A percentile compares a stretch with the other conserved stretches of the same genome.
Evolutionary conservation across 2,329 filamentous ascomycete species (phyloP).

Genomic region (Xylaria sp.): DNA sequence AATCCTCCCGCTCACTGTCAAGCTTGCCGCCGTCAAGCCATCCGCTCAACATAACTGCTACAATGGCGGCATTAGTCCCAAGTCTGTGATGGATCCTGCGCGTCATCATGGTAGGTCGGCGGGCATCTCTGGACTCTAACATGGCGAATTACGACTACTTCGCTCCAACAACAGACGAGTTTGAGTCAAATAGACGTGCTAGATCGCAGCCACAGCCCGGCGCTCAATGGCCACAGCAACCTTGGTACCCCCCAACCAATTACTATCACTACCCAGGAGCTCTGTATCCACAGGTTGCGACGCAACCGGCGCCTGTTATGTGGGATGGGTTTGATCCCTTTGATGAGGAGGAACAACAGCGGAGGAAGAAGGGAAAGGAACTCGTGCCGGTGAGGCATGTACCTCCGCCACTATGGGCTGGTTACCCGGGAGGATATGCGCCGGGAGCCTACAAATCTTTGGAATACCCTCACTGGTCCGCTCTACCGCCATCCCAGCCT

Average conservation of each 20-base stretch:
- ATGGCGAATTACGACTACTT: conserved; percentile 3
- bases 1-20: not conserved
- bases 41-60: not conserved
- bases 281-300: conserved; percentile 4
- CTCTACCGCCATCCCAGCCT: conserved; percentile 7
- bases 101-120: conserved; percentile 14
- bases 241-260: conserved; percentile 14
- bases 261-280: conserved; percentile 5
- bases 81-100: conserved; percentile 11
- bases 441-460: not conserved
- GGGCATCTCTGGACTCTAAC: conserved; percentile 13
- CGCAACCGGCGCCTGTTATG: conserved; percentile 3
- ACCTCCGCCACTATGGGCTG: conserved; percentile 1
- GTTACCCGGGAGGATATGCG: conserved; percentile 12
- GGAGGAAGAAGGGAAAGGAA: conserved; percentile 27
- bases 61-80: not conserved
- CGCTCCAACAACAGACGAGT: not conserved
- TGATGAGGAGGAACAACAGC: conserved; percentile 23
- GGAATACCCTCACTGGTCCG: not conserved
- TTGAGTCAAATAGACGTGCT: not conserved
- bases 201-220: conserved; percentile 4
- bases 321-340: conserved; percentile 15
- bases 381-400: conserved; percentile 13
- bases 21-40: not conserved
- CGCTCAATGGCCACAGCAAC: conserved; percentile 3